A percentile compares a stretch with the other conserved stretches of the same genome.
Evolutionary conservation across 805 yeast species (phyloP).

Genomic region (Metschnikowia kunwiensis): DNA sequence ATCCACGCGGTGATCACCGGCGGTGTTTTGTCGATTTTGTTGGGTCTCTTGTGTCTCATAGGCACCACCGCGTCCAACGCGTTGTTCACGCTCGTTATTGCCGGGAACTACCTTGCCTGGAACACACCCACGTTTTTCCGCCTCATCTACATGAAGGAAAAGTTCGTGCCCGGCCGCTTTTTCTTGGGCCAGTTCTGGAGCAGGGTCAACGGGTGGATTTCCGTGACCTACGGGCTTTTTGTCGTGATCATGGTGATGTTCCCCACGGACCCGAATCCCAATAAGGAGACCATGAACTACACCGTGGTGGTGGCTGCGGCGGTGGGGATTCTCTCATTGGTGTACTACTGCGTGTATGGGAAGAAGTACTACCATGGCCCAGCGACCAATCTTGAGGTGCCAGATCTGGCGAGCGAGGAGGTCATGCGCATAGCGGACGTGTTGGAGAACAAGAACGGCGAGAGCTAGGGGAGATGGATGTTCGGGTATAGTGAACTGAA

Average conservation of each 20-base stretch:
- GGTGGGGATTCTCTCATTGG: constrained; percentile 51
- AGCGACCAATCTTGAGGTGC: constrained; percentile 20
- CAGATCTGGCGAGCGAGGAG: background rate
- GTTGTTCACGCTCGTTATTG: constrained; percentile 57
- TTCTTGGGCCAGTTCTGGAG: constrained; percentile 25
- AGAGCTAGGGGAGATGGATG: too few relatives aligned
- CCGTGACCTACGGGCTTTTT: constrained; percentile 49
- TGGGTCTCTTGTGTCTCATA: constrained; percentile 58
- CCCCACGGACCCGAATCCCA: constrained; percentile 46
- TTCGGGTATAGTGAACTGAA: too few relatives aligned
- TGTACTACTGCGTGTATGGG: constrained; percentile 52
- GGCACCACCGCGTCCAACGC: constrained; percentile 61
- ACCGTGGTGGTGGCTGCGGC: constrained; percentile 61
- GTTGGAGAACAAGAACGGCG: background rate
- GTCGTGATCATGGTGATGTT: constrained; percentile 57
- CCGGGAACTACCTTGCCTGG: constrained; percentile 66
- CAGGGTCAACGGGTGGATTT: constrained; percentile 40
- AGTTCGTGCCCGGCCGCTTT: constrained; percentile 62
- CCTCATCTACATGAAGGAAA: constrained; percentile 41
- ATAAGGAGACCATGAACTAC: constrained; percentile 60
- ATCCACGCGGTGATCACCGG: constrained; percentile 52
- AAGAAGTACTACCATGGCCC: constrained; percentile 59
- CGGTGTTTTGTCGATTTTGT: constrained; percentile 41
- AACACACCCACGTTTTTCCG: constrained; percentile 53
- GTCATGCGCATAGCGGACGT: background rate